Percentiles rank a stretch among this genome's conserved stretches.
These are phyloP conservation scores for Stylosanthes scabra DNA, from an alignment of 331 rosid genomes.

Conservation along the genomic window DNA sequence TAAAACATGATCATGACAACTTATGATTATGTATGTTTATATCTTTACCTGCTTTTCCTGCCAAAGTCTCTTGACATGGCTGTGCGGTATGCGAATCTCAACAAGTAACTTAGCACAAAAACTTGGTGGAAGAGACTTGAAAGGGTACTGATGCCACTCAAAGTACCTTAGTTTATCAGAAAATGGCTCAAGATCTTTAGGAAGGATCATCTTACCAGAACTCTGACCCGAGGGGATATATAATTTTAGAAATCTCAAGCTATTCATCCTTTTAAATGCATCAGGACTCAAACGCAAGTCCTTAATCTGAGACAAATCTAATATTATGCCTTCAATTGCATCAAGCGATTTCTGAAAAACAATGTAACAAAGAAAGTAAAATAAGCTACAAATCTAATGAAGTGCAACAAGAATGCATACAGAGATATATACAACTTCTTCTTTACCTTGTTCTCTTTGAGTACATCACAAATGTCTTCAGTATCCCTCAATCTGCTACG, in stretches of 20 bases:
- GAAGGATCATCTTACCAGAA: background rate
- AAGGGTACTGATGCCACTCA: constrained; percentile 12
- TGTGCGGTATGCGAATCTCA: too few species aligned
- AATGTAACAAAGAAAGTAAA: background rate
- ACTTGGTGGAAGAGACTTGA: background rate
- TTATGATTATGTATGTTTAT: too few species aligned
- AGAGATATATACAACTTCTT: background rate
- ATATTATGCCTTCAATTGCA: background rate
- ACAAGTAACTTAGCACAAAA: too few species aligned
- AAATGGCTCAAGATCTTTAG: background rate
- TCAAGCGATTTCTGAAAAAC: background rate
- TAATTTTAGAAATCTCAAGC: constrained; percentile 29
- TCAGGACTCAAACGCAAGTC: background rate
- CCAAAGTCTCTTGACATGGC: too few species aligned
- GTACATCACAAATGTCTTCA: too few species aligned
- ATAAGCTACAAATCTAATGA: background rate
- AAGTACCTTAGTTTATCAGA: background rate
- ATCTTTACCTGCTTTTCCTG: too few species aligned
- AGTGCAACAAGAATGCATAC: background rate
- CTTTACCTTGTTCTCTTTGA: too few species aligned
- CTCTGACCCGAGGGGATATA: background rate
- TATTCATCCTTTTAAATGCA: constrained; percentile 30
- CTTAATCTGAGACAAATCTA: background rate
- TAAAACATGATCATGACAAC: background rate
- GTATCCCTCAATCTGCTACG: too few species aligned